phyloP scores from a whole-genome alignment of 2,329 filamentous ascomycete genomes.

The Sordariomycetes sp. region DNA sequence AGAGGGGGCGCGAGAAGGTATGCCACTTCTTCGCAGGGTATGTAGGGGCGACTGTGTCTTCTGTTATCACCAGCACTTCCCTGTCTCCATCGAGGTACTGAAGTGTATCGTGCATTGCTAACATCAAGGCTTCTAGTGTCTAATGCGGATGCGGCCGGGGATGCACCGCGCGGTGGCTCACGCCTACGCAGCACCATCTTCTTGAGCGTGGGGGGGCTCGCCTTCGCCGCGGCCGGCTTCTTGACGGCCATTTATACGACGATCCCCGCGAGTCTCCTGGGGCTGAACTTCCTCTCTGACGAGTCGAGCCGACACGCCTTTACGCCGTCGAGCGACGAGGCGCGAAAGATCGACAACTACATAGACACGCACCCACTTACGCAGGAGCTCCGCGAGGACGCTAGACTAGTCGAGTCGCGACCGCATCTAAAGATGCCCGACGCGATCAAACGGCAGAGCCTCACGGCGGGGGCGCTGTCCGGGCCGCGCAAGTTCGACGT shows the following conservation, averaged over 20 bases:
- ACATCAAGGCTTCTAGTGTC: neutral
- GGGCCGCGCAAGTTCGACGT: constrained; percentile 67
- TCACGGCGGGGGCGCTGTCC: constrained; percentile 69
- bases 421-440: constrained; percentile 80
- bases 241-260: constrained; percentile 7
- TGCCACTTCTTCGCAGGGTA: neutral
- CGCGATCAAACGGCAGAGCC: constrained; percentile 54
- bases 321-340: constrained; percentile 38
- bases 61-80: neutral
- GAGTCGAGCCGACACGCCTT: constrained; percentile 61
- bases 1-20: neutral
- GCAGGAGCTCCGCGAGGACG: constrained; percentile 49
- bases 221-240: constrained; percentile 1
- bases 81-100: neutral
- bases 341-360: constrained; percentile 51
- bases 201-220: neutral
- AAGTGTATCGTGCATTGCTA: neutral
- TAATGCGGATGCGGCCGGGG: neutral
- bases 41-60: neutral
- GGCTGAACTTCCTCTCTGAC: constrained; percentile 33
- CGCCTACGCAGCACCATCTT: neutral
- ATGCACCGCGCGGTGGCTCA: neutral
- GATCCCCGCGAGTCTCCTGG: constrained; percentile 6
- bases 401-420: constrained; percentile 59
- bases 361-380: constrained; percentile 69